phyloP scores from a whole-genome alignment of 1,139 yeast genomes.

The Saccharomyces hybrid region DNA sequence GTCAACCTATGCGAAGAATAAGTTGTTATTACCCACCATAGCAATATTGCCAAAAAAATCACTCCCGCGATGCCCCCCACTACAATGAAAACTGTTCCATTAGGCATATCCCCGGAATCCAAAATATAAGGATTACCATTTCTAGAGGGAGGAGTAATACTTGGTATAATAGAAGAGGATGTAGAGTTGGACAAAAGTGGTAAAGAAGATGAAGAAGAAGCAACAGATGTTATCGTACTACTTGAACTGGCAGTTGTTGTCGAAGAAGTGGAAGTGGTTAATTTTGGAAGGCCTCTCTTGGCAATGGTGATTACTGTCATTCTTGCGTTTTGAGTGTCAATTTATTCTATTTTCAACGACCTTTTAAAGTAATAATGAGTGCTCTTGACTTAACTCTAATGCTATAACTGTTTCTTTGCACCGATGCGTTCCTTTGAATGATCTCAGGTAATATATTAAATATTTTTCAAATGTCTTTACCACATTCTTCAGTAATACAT shows the following conservation, averaged over 20 bases:
- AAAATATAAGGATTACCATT: conserved; percentile 54
- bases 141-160: conserved; percentile 56
- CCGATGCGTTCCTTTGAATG: background rate
- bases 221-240: conserved; percentile 7
- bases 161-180: conserved; percentile 31
- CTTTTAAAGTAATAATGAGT: background rate
- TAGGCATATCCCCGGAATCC: conserved; percentile 41
- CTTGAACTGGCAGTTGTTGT: conserved; percentile 7
- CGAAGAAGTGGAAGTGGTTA: conserved; percentile 1
- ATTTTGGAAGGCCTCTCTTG: conserved; percentile 4
- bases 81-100: conserved; percentile 73
- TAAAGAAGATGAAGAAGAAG: conserved; percentile 33
- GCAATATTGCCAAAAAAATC: conserved; percentile 20
- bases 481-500: background rate
- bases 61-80: conserved; percentile 61
- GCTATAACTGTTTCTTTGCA: background rate
- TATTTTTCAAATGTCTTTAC: background rate
- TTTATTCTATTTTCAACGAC: background rate
- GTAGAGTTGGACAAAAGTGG: background rate
- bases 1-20: conserved; percentile 17
- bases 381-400: background rate
- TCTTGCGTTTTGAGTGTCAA: background rate
- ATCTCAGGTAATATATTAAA: background rate
- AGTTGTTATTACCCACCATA: conserved; percentile 20
- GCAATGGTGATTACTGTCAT: background rate